Conservation (phyloP, 2,329 filamentous ascomycete genomes). For the Ophiosphaerella korrae region DNA sequence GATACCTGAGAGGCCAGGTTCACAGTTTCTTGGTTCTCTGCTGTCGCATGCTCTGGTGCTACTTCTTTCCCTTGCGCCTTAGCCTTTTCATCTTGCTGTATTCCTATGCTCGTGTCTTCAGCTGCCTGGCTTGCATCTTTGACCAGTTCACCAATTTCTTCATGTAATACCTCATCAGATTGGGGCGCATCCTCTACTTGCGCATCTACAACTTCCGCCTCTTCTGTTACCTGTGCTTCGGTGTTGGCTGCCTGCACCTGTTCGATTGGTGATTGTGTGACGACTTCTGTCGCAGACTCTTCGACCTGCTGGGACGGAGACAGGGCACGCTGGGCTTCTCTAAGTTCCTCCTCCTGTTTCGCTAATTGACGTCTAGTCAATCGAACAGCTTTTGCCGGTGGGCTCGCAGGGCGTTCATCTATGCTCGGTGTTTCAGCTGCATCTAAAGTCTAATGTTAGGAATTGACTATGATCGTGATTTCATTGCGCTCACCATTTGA, state of each 20-base stretch:
- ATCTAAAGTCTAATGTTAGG: slow-evolving; percentile 27
- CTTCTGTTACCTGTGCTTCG: neutral
- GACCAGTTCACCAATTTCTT: neutral
- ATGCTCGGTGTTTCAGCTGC: slow-evolving; percentile 20
- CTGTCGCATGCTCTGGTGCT: neutral
- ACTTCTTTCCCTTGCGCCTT: slow-evolving; percentile 1
- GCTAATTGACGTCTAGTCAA: slow-evolving; percentile 44
- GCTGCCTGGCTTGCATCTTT: slow-evolving; percentile 1
- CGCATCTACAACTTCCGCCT: neutral
- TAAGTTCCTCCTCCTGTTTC: slow-evolving; percentile 38
- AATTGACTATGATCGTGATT: neutral
- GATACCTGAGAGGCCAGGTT: no score
- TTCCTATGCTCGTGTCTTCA: slow-evolving; percentile 10
- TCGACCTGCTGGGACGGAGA: slow-evolving; percentile 12
- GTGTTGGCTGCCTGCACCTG: slow-evolving; percentile 5
- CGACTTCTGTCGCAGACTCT: slow-evolving; percentile 8
- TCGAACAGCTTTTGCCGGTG: slow-evolving; percentile 35
- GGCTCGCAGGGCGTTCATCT: slow-evolving; percentile 28
- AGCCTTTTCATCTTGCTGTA: slow-evolving; percentile 4
- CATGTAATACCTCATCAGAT: neutral
- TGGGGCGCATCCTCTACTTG: neutral
- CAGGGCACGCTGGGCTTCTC: slow-evolving; percentile 25
- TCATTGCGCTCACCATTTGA: slow-evolving; percentile 21
- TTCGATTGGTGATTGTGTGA: slow-evolving; percentile 9
- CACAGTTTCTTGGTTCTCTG: no score